These are phyloP conservation scores for Leccinum rimulosum DNA, from an alignment of 768 basidiomycete species.

Conservation along the genomic window DNA sequence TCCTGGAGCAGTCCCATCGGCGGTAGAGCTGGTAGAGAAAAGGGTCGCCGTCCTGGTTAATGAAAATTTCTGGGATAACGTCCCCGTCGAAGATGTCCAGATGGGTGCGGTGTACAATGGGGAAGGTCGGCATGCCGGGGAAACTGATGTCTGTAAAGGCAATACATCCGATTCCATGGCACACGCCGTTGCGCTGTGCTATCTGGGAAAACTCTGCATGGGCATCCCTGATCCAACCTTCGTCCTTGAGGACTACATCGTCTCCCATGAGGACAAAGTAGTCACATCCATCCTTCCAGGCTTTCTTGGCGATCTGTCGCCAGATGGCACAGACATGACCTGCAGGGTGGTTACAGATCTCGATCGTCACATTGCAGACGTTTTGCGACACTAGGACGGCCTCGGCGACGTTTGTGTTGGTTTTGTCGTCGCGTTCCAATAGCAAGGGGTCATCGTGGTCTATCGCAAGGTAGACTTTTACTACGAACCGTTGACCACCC, in stretches of 20 bases:
- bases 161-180: conserved; percentile 53
- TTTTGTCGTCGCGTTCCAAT: conserved; percentile 13
- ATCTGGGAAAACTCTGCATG: conserved; percentile 39
- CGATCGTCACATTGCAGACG: conserved; percentile 35
- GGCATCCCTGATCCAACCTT: conserved; percentile 49
- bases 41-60: conserved; percentile 60
- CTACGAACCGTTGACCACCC: conserved; percentile 32
- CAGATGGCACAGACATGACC: conserved; percentile 55
- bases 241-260: conserved; percentile 48
- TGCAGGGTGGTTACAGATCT: conserved; percentile 38
- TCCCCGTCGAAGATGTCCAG: conserved; percentile 52
- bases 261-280: conserved; percentile 57
- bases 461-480: conserved; percentile 52
- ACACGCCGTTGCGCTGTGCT: conserved; percentile 28
- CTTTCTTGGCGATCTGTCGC: conserved; percentile 46
- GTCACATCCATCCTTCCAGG: conserved; percentile 47
- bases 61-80: conserved; percentile 49
- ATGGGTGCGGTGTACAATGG: conserved; percentile 53
- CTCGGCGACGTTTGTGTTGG: conserved; percentile 33
- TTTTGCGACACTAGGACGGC: conserved; percentile 37
- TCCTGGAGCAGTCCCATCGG: conserved; percentile 48
- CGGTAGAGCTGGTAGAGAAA: conserved; percentile 62
- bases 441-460: conserved; percentile 49
- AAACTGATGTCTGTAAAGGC: conserved; percentile 55
- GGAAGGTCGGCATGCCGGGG: conserved; percentile 63